Evolutionary conservation across 2,329 filamentous ascomycete genomes (phyloP).

Genomic region (Grosmannia huntii): DNA sequence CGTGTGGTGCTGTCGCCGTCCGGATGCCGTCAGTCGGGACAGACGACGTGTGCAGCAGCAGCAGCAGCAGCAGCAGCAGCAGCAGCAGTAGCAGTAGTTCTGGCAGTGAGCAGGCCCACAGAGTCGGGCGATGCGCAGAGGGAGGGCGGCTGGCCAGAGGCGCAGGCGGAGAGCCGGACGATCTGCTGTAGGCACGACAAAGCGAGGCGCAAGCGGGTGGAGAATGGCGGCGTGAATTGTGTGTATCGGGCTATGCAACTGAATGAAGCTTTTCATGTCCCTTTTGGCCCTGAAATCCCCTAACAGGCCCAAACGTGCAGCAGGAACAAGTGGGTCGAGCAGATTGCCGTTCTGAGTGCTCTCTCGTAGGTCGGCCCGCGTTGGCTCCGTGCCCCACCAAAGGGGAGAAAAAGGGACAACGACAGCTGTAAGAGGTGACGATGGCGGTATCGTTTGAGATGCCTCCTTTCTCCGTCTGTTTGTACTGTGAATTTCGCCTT

Average conservation of each 20-base stretch:
- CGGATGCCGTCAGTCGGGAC: neutral
- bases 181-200: neutral
- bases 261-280: neutral
- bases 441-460: no score
- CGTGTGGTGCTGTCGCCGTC: neutral
- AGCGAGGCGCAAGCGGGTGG: neutral
- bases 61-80: neutral
- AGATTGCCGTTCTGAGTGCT: neutral
- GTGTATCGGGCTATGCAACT: neutral
- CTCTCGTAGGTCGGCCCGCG: neutral
- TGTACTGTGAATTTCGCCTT: no score
- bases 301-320: neutral
- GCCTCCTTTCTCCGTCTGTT: no score
- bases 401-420: neutral
- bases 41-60: neutral
- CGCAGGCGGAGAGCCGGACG: neutral
- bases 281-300: neutral
- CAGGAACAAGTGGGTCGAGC: neutral
- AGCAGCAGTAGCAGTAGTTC: neutral
- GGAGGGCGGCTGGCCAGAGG: neutral
- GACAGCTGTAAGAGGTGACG: no score
- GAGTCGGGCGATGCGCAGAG: neutral
- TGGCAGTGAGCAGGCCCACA: neutral
- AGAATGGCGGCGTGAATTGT: neutral
- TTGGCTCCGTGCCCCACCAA: neutral